A percentile compares a stretch with the other conserved stretches of the same genome.
These are phyloP conservation scores for Spiromastix sp. DNA, from an alignment of 2,329 filamentous ascomycete genomes.

Conservation along the genomic window DNA sequence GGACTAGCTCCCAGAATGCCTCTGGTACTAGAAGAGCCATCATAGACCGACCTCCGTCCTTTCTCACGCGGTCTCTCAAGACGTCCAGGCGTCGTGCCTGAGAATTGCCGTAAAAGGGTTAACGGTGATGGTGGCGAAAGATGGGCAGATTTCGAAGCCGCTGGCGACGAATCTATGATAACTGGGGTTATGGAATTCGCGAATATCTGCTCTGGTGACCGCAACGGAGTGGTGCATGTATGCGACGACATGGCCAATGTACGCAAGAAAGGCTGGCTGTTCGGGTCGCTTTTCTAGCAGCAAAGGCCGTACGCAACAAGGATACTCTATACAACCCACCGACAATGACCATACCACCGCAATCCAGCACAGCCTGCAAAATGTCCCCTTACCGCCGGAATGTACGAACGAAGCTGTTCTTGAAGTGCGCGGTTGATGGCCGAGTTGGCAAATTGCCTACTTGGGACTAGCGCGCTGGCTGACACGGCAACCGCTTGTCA, in stretches of 20 bases:
- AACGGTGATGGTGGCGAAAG: conserved; percentile 19
- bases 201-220: conserved; percentile 27
- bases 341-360: no score
- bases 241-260: no score
- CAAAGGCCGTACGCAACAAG: no score
- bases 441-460: conserved; percentile 19
- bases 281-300: no score
- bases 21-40: background rate
- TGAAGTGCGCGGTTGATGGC: conserved; percentile 1
- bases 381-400: no score
- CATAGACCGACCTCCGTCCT: background rate
- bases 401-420: no score
- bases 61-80: no score
- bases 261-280: no score
- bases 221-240: conserved; percentile 26
- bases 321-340: no score
- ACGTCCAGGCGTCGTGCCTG: background rate
- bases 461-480: conserved; percentile 16
- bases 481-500: conserved; percentile 27
- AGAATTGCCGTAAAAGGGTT: conserved; percentile 6
- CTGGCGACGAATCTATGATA: conserved; percentile 6
- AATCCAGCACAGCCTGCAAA: no score
- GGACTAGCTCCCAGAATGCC: background rate
- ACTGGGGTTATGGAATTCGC: conserved; percentile 21
- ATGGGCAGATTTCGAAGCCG: conserved; percentile 7